Conservation (phyloP, 257 asterid genomes). For the Orobanche coerulescens region DNA sequence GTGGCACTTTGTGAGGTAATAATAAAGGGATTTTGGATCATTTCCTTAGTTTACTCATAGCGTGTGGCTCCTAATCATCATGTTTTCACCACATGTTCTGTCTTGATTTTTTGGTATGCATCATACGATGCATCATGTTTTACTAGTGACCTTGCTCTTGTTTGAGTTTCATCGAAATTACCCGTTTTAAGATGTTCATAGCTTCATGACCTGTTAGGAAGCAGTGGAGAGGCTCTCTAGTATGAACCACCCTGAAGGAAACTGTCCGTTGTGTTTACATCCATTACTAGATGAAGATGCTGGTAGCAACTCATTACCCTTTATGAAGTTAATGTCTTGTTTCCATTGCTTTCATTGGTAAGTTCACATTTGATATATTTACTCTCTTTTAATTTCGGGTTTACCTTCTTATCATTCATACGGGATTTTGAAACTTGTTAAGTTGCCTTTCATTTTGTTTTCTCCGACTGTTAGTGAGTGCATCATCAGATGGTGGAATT, state of each 20-base stretch:
- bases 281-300: constrained; percentile 70
- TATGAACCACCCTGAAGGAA: constrained; percentile 94
- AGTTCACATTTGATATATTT: constrained; percentile 16
- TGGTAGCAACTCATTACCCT: constrained; percentile 39
- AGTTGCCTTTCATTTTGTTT: background rate
- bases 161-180: background rate
- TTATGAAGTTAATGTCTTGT: constrained; percentile 98
- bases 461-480: constrained; percentile 50
- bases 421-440: constrained; percentile 9
- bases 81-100: background rate
- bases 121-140: too few relatives aligned
- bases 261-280: constrained; percentile 76
- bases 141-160: constrained; percentile 13
- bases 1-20: constrained; percentile 91
- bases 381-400: background rate
- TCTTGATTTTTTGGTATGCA: background rate
- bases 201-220: constrained; percentile 48
- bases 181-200: constrained; percentile 19
- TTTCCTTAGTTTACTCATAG: constrained; percentile 11
- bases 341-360: constrained; percentile 97
- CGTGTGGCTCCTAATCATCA: background rate
- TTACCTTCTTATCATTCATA: constrained; percentile 1
- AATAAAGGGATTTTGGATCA: constrained; percentile 9
- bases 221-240: constrained; percentile 85
- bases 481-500: constrained; percentile 84